These are phyloP conservation scores for Metroxylon sagu DNA, from an alignment of 176 grass and related monocot species.

Conservation along the genomic window DNA sequence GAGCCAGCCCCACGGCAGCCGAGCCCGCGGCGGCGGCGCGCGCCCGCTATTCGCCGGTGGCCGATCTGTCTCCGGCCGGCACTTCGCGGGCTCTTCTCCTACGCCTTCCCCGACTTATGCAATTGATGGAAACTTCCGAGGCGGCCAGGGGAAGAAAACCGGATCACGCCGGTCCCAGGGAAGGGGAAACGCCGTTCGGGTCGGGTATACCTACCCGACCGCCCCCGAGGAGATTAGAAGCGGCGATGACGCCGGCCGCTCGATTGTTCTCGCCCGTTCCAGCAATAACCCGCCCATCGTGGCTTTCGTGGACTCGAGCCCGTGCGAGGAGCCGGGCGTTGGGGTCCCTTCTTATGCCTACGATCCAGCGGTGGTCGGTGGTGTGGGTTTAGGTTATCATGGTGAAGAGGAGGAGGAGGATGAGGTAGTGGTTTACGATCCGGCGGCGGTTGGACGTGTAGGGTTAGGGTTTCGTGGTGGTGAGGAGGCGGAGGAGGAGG, in stretches of 20 bases:
- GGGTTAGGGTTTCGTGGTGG: neutral
- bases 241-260: neutral
- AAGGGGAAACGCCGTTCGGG: neutral
- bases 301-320: slow-evolving; percentile 14
- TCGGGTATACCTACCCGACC: neutral
- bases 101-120: too few relatives aligned
- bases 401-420: slow-evolving; percentile 19
- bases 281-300: neutral
- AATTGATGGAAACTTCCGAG: neutral
- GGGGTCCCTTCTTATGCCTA: slow-evolving; percentile 25
- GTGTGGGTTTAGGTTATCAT: slow-evolving; percentile 51
- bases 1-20: neutral
- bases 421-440: neutral
- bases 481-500: neutral
- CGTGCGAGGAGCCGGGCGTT: slow-evolving; percentile 19
- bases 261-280: neutral
- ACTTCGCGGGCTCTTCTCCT: too few relatives aligned
- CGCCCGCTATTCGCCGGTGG: neutral
- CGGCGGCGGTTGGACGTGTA: neutral
- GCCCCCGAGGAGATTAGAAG: too few relatives aligned
- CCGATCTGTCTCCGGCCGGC: too few relatives aligned
- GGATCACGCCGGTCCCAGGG: neutral
- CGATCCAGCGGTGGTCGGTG: slow-evolving; percentile 12
- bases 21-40: neutral
- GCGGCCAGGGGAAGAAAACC: neutral